Percentiles rank a stretch among this genome's conserved stretches.
Conservation (phyloP, 2,329 filamentous ascomycete species). For the Tolypocladium tundrense region DNA sequence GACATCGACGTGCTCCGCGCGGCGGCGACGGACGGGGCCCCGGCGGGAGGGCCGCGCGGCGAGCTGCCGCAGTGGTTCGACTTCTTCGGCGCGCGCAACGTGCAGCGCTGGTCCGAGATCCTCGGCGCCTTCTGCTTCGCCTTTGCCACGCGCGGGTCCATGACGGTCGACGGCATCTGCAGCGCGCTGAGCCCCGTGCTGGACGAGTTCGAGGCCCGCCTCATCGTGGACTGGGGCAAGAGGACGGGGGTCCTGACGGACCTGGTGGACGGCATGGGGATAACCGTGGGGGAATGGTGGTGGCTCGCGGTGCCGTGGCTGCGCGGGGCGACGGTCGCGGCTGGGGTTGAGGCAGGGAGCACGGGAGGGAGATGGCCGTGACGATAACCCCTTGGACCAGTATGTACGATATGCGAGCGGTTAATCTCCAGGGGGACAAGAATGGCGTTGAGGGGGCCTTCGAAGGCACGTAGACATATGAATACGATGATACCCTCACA, state of each 20-base stretch:
- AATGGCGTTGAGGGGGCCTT: background rate
- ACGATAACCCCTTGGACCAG: background rate
- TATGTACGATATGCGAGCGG: background rate
- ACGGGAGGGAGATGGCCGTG: background rate
- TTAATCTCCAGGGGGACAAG: background rate
- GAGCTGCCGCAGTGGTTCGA: conserved; percentile 64
- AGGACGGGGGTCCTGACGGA: conserved; percentile 38
- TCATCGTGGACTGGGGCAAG: conserved; percentile 50
- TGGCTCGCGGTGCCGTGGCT: conserved; percentile 42
- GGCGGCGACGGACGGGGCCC: conserved; percentile 27
- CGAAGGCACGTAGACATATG: background rate
- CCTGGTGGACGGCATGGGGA: conserved; percentile 28
- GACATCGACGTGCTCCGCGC: conserved; percentile 31
- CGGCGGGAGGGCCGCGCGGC: conserved; percentile 27
- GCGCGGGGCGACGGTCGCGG: background rate
- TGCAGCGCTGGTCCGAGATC: conserved; percentile 53
- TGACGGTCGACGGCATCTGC: conserved; percentile 41
- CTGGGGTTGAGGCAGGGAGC: background rate
- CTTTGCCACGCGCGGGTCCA: conserved; percentile 51
- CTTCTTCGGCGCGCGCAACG: conserved; percentile 51
- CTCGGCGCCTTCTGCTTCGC: conserved; percentile 52
- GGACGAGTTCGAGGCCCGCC: conserved; percentile 51
- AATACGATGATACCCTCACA: background rate
- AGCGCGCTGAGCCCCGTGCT: conserved; percentile 46
- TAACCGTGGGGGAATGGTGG: conserved; percentile 54